Conservation (phyloP, 306 rosid genomes). For the Senna siamea region DNA sequence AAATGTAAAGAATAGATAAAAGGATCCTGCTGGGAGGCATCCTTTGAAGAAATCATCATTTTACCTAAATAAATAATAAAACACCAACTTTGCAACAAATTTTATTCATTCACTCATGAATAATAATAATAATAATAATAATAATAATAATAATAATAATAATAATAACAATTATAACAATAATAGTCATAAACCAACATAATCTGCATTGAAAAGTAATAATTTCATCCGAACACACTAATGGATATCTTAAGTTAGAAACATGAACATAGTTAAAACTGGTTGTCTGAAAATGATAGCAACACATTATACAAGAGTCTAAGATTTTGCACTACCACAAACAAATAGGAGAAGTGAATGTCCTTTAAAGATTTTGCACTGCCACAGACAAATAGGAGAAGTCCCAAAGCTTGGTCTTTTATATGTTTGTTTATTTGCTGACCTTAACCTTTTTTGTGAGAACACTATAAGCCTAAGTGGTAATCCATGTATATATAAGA, state of each 20-base stretch:
- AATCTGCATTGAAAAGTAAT: neutral
- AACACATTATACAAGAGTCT: no score
- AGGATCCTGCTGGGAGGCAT: neutral
- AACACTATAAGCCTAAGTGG: conserved; percentile 42
- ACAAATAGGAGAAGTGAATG: no score
- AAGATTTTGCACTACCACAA: neutral
- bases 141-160: no score
- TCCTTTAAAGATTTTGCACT: no score
- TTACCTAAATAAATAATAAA: neutral
- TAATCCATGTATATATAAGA: conserved; percentile 47
- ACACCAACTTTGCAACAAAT: neutral
- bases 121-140: neutral
- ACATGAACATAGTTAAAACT: neutral
- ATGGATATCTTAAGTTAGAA: conserved; percentile 44
- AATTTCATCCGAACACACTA: neutral
- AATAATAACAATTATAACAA: no score
- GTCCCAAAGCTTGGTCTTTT: conserved; percentile 55
- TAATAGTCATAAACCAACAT: neutral
- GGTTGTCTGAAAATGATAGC: conserved; percentile 14
- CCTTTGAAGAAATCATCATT: neutral
- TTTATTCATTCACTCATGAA: neutral
- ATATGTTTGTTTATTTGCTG: conserved; percentile 60
- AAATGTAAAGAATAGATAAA: neutral
- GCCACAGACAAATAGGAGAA: no score
- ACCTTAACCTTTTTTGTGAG: conserved; percentile 58